Evolutionary conservation across 495 filamentous ascomycete genomes (phyloP), one percentile per base, ranked within the genome.

Genomic region (Neurospora sublineolata): DNA sequence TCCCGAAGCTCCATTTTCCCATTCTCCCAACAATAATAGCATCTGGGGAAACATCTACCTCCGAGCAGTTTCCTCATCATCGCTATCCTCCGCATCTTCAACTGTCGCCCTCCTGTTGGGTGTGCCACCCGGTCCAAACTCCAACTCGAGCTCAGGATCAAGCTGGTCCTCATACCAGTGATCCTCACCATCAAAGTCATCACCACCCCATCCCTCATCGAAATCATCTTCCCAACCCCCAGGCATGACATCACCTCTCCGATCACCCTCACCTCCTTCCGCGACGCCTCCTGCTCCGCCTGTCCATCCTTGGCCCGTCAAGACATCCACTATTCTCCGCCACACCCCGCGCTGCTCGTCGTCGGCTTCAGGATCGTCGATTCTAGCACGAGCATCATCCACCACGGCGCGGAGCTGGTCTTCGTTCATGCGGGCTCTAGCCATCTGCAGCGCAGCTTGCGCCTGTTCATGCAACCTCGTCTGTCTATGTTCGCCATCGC

Each of bases 101-200:
- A 64, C 52, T 0, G 52, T 64, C 14, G 52, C 52, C 14, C 52
- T 16, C 14, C 52, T 64, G 12, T 64, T 64, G 2, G 52, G 52
- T 27, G 52, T 64, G 7, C 52, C 52, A 64, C 52, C 27, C 27
- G 52, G 27, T 18, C 52, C 52, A 64, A 64, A 64, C 52, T 64
- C 52, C 27, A 64, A 33, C 14, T 64, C 52, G 2, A 64, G 52
- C 52, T 64, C 52, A 33, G 52, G 52, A 33, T 64, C 52, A 64
- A 67, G 41, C 44, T 68, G 33, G 4, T 64, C 68, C 36, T 70
- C 68, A 42, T 70, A 44, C 39, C 58, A 58, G 9, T 75, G 73
- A 69, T 80, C 73, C 37, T 81, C 80, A 58, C 78, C 80, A 46
- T 76, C 69, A 20, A 52, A 68, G 33, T 72, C 39, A 72, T 10